Evolutionary conservation across 2,329 filamentous ascomycete species (phyloP), one percentile per base, ranked within the genome.

Genomic region (Metarhizium brunneum): DNA sequence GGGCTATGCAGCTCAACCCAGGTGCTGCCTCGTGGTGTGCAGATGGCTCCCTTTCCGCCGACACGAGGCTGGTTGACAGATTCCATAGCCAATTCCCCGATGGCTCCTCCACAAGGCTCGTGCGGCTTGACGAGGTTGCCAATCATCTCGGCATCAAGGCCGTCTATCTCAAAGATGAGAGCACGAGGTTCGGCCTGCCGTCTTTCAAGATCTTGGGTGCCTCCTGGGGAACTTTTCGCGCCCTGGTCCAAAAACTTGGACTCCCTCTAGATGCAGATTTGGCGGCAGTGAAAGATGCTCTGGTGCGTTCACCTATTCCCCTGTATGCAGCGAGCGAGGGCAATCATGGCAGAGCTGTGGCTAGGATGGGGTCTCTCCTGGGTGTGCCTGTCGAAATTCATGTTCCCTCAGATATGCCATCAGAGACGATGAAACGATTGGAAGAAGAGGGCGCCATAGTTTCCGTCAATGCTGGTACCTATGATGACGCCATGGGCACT

Each of bases 131-230:
- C 0, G 62, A 69, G 0, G 59, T 90, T 1, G 85, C 87, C 0
- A 61, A 71, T 2, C 75, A 84, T 14, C 67, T 90, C 0, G 79
- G 79, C 0, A 70, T 89, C 11, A 69, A 70, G 0, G 71, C 76
- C 5, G 73, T 92, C 3, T 76, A 84, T 42, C 64, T 91, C 59
- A 92, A 92, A 64, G 82, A 91, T 62, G 88, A 92, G 67, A 83
- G 80, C 32, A 74, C 71, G 54, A 79, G 88, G 5, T 81, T 90
- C 42, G 84, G 84, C 0, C 74, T 92, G 2, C 86, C 86, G 0
- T 80, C 87, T 0, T 92, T 92, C 2, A 94, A 94, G 68, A 88
- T 92, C 48, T 78, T 92, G 0, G 89, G 88, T 20, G 88, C 88
- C 1, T 88, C 85, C 0, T 92, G 87, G 87, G 87, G 81, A 0